Base-by-base conservation (phyloP, 2,329 filamentous ascomycete species). In the Aspergillus sojae region DNA sequence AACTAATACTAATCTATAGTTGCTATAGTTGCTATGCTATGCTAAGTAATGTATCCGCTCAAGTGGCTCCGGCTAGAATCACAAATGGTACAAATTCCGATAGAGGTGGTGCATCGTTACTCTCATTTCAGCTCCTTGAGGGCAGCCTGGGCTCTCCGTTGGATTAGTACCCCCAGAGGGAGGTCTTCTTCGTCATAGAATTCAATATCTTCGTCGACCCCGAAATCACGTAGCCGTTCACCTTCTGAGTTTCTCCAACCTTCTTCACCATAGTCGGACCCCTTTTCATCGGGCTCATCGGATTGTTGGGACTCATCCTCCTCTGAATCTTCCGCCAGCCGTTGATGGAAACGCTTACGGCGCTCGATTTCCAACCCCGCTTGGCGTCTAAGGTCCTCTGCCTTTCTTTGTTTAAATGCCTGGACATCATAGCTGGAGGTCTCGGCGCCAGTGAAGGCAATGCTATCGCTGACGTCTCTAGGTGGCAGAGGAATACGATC, bases 131-230 rank as follows among this genome's bases (percentile, higher is more conserved):
- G 26, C 34, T 55, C n/a, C 52, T 55, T 55, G n/a, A 55, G 21
- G 11, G 52, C 52, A 23, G 52, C 52, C 58, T 73, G 68, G 60
- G 67, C 68, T 48, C 79, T 74, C 61, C 78, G 75, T 58, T 76
- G 74, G 60, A 89, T 76, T 14, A 89, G 71, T 64, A 87, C 79
- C 5, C 81, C 82, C 57, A 90, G 72, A 2, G 88, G 87, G 16
- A 89, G 72, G 69, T 89, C 83, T 64, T 89, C 87, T 62, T 86
- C 84, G 66, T 88, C 87, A 68, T 87, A 88, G 62, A 89, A 89
- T 65, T 89, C 87, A 1, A 82, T 81, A 34, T 88, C 85, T 71
- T 89, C 87, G 69, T 89, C 88, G 4, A 90, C 85, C 0, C 88
- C 88, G 71, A 89, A 90, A 67, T 90, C 88, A 21, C 83, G 78